These are phyloP conservation scores for Dentipellis fragilis DNA, from an alignment of 768 basidiomycete species.

Conservation along the genomic window DNA sequence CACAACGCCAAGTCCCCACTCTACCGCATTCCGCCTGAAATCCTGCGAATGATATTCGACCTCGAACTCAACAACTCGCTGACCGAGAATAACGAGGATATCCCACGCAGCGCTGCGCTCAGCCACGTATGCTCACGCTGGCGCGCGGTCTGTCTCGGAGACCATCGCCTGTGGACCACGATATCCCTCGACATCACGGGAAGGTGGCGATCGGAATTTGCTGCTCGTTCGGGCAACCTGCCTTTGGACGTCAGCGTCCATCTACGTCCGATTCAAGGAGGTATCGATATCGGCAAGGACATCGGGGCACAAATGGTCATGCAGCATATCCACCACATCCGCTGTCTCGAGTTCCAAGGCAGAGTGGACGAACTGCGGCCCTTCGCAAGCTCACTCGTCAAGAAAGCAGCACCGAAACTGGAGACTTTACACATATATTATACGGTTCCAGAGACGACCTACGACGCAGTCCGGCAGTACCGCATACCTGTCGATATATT, in stretches of 20 bases:
- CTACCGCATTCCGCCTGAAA: too few species aligned
- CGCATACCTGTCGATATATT: too few species aligned
- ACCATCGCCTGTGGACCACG: not conserved
- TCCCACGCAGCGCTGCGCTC: not conserved
- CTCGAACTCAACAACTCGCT: too few species aligned
- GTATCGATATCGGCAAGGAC: too few species aligned
- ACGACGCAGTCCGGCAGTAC: too few species aligned
- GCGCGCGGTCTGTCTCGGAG: not conserved
- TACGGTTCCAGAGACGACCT: too few species aligned
- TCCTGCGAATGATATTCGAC: too few species aligned
- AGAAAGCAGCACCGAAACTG: too few species aligned
- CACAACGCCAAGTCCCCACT: too few species aligned
- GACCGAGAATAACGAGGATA: too few species aligned
- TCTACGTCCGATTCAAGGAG: too few species aligned
- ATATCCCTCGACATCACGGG: not conserved
- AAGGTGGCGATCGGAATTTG: not conserved
- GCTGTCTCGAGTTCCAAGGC: not conserved
- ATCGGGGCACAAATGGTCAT: not conserved
- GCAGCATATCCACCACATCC: not conserved
- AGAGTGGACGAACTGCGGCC: not conserved
- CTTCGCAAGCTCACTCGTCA: not conserved
- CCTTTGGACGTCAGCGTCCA: not conserved
- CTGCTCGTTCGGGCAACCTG: not conserved
- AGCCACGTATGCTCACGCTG: not conserved
- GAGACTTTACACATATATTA: too few species aligned